phyloP scores from a whole-genome alignment of 2,329 filamentous ascomycete species.

The Calonectria naviculata region DNA sequence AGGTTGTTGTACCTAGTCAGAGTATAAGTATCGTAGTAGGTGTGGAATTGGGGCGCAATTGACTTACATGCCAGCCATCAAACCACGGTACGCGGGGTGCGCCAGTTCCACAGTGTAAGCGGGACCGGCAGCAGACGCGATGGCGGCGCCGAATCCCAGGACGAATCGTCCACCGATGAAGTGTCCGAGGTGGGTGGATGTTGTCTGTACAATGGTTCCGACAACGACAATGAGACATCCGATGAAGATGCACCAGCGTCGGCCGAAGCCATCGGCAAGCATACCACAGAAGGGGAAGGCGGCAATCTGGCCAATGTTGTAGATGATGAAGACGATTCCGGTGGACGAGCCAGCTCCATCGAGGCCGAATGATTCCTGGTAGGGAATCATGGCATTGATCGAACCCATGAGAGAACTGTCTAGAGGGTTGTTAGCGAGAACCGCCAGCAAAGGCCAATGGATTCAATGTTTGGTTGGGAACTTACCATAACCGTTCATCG shows the following conservation, averaged over 20 bases:
- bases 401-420: conserved; percentile 58
- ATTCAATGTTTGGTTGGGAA: not conserved
- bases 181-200: conserved; percentile 54
- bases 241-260: conserved; percentile 59
- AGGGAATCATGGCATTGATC: conserved; percentile 64
- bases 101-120: conserved; percentile 72
- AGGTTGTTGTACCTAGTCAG: conserved; percentile 16
- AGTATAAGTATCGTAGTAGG: not conserved
- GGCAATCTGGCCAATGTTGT: conserved; percentile 27
- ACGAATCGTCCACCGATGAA: conserved; percentile 67
- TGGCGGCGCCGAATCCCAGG: conserved; percentile 67
- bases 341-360: conserved; percentile 55
- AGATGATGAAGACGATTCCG: conserved; percentile 31
- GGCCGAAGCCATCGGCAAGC: conserved; percentile 18
- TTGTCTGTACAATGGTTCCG: conserved; percentile 34
- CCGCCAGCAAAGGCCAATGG: not conserved
- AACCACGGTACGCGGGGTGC: conserved; percentile 70
- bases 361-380: conserved; percentile 60
- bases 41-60: not conserved
- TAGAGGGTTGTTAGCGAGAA: not conserved
- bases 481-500: conserved; percentile 45
- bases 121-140: conserved; percentile 69
- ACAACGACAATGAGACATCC: conserved; percentile 63
- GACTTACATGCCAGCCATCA: conserved; percentile 64
- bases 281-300: conserved; percentile 23